Conservation (phyloP, 768 basidiomycete species). For the Auricularia auricula-judae region DNA sequence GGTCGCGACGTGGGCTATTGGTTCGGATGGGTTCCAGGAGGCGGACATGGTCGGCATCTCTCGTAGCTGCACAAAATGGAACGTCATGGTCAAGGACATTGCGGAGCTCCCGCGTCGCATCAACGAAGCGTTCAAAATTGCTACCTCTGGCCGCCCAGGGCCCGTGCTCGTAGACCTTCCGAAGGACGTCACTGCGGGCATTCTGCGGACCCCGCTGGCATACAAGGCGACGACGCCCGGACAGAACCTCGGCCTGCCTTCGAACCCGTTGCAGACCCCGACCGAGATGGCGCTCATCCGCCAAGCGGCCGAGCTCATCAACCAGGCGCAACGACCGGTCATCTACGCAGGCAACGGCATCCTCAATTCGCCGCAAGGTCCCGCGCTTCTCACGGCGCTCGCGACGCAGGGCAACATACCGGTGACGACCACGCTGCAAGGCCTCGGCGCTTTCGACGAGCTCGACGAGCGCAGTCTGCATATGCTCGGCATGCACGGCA, state of each 20-base stretch:
- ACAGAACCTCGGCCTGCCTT: slow-evolving; percentile 55
- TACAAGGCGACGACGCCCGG: slow-evolving; percentile 83
- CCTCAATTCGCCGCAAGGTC: slow-evolving; percentile 70
- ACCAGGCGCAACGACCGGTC: slow-evolving; percentile 79
- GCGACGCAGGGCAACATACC: slow-evolving; percentile 85
- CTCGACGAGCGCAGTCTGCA: slow-evolving; percentile 74
- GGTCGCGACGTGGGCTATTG: slow-evolving; percentile 98
- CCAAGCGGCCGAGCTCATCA: slow-evolving; percentile 84
- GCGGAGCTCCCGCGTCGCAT: slow-evolving; percentile 88
- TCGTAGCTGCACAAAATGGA: slow-evolving; percentile 97
- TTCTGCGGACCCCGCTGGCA: slow-evolving; percentile 75
- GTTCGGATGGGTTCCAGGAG: slow-evolving; percentile 99
- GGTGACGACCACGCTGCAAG: slow-evolving; percentile 93
- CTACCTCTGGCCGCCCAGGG: slow-evolving; percentile 91
- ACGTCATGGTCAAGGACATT: slow-evolving; percentile 98
- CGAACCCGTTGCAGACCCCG: slow-evolving; percentile 57
- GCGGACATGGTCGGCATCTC: slow-evolving; percentile 96
- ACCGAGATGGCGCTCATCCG: slow-evolving; percentile 57
- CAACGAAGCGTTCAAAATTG: slow-evolving; percentile 99
- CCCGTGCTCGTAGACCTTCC: slow-evolving; percentile 97
- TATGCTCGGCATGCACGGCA: slow-evolving; percentile 99
- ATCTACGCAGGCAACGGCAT: slow-evolving; percentile 93
- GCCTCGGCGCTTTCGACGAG: slow-evolving; percentile 94
- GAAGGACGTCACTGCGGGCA: slow-evolving; percentile 95
- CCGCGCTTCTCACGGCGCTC: slow-evolving; percentile 68